phyloP scores from a whole-genome alignment of 225 moss, liverwort and hornwort species.

The Straminergon stramineum region DNA sequence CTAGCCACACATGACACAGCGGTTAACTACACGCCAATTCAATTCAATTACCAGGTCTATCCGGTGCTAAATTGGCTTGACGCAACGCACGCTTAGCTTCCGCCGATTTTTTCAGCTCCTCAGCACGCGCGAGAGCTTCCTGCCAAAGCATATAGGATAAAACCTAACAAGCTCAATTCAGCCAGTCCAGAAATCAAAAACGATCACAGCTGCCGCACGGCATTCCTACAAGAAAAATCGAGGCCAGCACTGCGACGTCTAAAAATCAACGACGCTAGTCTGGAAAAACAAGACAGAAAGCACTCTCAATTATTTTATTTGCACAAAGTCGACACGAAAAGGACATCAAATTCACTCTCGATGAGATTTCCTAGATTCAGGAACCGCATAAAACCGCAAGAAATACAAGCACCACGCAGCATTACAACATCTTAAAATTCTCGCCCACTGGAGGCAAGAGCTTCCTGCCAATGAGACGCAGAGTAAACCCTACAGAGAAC shows the following conservation, averaged over 20 bases:
- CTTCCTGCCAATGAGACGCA: neutral
- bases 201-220: neutral
- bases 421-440: neutral
- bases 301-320: neutral
- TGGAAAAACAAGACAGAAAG: neutral
- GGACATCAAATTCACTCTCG: neutral
- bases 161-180: constrained; percentile 19
- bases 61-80: constrained; percentile 74
- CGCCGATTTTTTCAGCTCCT: constrained; percentile 72
- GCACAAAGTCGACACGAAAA: neutral
- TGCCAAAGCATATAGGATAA: constrained; percentile 9
- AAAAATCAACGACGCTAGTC: neutral
- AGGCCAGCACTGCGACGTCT: neutral
- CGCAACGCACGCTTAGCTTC: constrained; percentile 74
- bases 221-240: neutral
- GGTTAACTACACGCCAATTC: neutral
- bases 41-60: constrained; percentile 58
- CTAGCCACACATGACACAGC: neutral
- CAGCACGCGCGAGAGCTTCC: constrained; percentile 62
- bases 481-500: neutral
- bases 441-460: neutral
- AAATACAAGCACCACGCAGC: neutral
- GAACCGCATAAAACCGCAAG: neutral
- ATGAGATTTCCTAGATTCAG: neutral
- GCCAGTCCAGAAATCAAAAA: neutral